Conservation (phyloP, 2,329 filamentous ascomycete genomes). For the Pyrenophora seminiperda region DNA sequence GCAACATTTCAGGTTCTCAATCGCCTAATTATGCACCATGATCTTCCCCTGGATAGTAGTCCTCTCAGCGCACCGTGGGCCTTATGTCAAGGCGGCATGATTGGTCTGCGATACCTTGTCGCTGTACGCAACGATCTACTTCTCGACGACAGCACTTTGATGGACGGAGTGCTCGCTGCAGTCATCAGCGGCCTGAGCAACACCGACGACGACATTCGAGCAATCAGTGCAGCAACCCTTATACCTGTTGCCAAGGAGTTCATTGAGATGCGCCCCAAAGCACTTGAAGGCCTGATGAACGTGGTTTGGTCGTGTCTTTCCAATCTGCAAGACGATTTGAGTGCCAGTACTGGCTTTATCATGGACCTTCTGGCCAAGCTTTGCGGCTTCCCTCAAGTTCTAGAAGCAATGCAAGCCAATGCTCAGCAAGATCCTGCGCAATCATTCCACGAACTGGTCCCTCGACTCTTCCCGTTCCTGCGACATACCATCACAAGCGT, state of each 20-base stretch:
- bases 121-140: constrained; percentile 92
- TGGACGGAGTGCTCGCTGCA: constrained; percentile 88
- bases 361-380: constrained; percentile 98
- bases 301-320: constrained; percentile 98
- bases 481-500: constrained; percentile 97
- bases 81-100: constrained; percentile 97
- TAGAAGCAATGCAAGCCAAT: constrained; percentile 91
- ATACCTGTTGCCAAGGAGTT: constrained; percentile 97
- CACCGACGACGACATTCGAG: constrained; percentile 91
- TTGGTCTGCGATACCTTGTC: constrained; percentile 91
- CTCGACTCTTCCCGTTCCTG: constrained; percentile 92
- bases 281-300: constrained; percentile 81
- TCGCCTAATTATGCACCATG: constrained; percentile 88
- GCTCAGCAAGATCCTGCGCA: constrained; percentile 78
- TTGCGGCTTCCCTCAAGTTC: constrained; percentile 89
- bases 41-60: constrained; percentile 59
- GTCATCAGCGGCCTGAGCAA: constrained; percentile 96
- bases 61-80: constrained; percentile 77
- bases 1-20: constrained; percentile 84
- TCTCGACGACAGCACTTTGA: constrained; percentile 79
- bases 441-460: constrained; percentile 90
- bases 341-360: constrained; percentile 94
- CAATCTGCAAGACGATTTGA: constrained; percentile 94
- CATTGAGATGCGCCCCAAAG: constrained; percentile 77
- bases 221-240: constrained; percentile 94